Evolutionary conservation across 139 green algal genomes (phyloP), one percentile per base, ranked within the genome.

Genomic region (Chlorella vulgaris): DNA sequence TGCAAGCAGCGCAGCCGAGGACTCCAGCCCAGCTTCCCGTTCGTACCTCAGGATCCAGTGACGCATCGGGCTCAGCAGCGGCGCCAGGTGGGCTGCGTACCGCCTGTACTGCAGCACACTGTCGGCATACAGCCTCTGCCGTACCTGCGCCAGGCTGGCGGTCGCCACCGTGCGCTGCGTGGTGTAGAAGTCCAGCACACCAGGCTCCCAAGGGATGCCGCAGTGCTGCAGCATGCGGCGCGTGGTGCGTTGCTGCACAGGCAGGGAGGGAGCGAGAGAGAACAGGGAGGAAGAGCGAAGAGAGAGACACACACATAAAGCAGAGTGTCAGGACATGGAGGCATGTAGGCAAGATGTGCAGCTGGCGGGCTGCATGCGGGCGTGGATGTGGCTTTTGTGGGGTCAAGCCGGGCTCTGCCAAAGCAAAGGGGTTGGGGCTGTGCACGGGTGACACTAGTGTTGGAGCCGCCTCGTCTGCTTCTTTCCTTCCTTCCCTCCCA

Each of bases 61-160:
- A 18, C 78, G 68, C 39, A 83, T 67, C 78, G 78, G 78, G 68
- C 67, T 67, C 50, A 74, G 60, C 73, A 92, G 71, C 8, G 53
- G 58, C 39, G 82, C 76, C 76, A 94, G 47, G 47, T 91, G 77
- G 47, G 69, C 13, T 47, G 76, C 83, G 61, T 94, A 95, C 60
- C 38, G 68, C 80, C 69, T 78, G 86, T 87, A 96, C 0, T 83
- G 81, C 8, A 69, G 86, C 29, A 95, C 74, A 1, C 89, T 86
- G 5, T 61, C 81, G 3, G 8, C 83, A 87, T 96, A 95, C 71
- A 96, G 62, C 68, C 74, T 74, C 76, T 92, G 79, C 0, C 92
- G 84, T n/a, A 95, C 92, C 90, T 95, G 85, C 69, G 77, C 85
- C 42, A 93, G 76, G 80, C 91, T 94, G 55, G 92, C 92, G 1